These are phyloP conservation scores for Cladobotryum mycophilum DNA, from an alignment of 2,329 filamentous ascomycete genomes.

Conservation along the genomic window DNA sequence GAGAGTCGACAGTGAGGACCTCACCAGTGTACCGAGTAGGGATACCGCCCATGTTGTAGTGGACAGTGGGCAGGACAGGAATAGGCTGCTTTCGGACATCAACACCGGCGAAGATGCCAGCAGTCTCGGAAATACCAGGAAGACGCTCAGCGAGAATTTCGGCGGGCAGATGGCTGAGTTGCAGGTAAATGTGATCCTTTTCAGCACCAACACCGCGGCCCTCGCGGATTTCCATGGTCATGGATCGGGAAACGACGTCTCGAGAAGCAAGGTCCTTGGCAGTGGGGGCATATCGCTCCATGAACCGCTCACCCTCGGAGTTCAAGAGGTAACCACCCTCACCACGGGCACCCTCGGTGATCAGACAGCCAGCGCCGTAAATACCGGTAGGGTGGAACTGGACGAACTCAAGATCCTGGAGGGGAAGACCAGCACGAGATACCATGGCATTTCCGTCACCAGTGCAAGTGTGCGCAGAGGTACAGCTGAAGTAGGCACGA, in stretches of 20 bases:
- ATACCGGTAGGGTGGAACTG: slow-evolving; percentile 99
- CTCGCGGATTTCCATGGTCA: slow-evolving; percentile 97
- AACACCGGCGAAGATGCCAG: slow-evolving; percentile 93
- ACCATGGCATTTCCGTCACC: slow-evolving; percentile 99
- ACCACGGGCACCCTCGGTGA: slow-evolving; percentile 95
- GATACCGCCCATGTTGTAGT: slow-evolving; percentile 99
- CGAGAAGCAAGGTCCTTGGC: slow-evolving; percentile 96
- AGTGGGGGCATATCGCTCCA: slow-evolving; percentile 97
- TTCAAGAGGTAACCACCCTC: slow-evolving; percentile 98
- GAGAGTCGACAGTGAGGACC: slow-evolving; percentile 80
- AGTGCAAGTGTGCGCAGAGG: slow-evolving; percentile 95
- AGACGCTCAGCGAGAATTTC: slow-evolving; percentile 94
- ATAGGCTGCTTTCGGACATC: slow-evolving; percentile 97
- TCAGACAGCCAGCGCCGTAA: slow-evolving; percentile 95
- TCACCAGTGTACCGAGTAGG: slow-evolving; percentile 96
- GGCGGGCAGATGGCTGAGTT: slow-evolving; percentile 88
- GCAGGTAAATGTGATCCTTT: slow-evolving; percentile 98
- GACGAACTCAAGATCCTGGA: slow-evolving; percentile 99
- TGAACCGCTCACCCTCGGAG: slow-evolving; percentile 97
- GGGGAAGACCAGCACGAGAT: slow-evolving; percentile 90
- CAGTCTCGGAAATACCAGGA: slow-evolving; percentile 97
- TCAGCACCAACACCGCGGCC: slow-evolving; percentile 94
- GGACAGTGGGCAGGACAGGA: slow-evolving; percentile 89
- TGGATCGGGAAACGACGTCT: slow-evolving; percentile 94
- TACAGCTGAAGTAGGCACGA: slow-evolving; percentile 97